Percentiles rank a stretch among this genome's conserved stretches.
These are phyloP conservation scores for Ceratobasidium sp. DNA, from an alignment of 1,284 basidiomycete species.

Conservation along the genomic window DNA sequence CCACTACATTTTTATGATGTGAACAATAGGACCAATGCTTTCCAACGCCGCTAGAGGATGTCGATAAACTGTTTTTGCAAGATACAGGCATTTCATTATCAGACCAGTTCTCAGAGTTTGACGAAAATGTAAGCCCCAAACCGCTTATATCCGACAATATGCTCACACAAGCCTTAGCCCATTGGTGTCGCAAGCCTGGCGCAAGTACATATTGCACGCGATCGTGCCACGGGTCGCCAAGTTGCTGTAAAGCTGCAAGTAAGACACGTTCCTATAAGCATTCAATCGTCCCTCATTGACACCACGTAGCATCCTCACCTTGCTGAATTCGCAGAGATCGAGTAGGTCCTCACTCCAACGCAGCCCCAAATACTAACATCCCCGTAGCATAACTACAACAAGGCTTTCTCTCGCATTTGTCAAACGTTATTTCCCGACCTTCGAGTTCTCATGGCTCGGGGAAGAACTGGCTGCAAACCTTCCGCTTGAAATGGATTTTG, in stretches of 20 bases:
- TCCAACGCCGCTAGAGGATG: slow-evolving; percentile 72
- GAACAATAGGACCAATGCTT: slow-evolving; percentile 81
- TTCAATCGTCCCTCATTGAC: not conserved
- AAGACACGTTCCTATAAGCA: not conserved
- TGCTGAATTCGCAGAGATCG: slow-evolving; percentile 90
- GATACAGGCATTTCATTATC: slow-evolving; percentile 73
- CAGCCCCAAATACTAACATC: slow-evolving; percentile 14
- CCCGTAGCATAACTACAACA: slow-evolving; percentile 51
- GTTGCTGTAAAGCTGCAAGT: slow-evolving; percentile 92
- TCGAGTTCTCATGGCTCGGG: slow-evolving; percentile 93
- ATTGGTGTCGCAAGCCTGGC: slow-evolving; percentile 95
- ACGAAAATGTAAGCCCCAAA: slow-evolving; percentile 51
- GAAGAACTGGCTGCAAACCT: slow-evolving; percentile 93
- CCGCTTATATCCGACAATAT: not conserved
- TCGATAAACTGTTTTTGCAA: slow-evolving; percentile 71
- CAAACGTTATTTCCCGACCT: slow-evolving; percentile 85
- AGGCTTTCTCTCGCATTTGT: slow-evolving; percentile 74
- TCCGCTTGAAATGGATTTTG: slow-evolving; percentile 94
- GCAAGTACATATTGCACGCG: slow-evolving; percentile 89
- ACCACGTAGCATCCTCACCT: slow-evolving; percentile 84
- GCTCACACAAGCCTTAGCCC: slow-evolving; percentile 59
- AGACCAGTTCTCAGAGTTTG: slow-evolving; percentile 81
- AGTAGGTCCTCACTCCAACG: slow-evolving; percentile 66
- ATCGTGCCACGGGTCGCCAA: slow-evolving; percentile 70
- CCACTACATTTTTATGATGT: not conserved